A percentile compares a stretch with the other conserved stretches of the same genome.
Conservation (phyloP, 2,329 filamentous ascomycete species). For the Leptographium wingfieldii region DNA sequence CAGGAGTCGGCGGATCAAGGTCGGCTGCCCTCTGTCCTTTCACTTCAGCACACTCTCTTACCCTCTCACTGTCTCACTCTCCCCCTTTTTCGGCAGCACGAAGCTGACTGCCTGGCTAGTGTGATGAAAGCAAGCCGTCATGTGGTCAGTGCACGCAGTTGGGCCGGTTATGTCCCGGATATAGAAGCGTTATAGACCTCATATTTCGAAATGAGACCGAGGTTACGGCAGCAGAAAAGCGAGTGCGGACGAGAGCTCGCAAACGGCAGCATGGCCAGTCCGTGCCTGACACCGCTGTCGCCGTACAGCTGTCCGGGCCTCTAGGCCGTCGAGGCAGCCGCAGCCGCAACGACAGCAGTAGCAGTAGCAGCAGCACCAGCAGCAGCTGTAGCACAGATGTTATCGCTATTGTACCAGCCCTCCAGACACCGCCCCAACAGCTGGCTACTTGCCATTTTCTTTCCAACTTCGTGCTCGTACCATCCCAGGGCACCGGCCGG, state of each 20-base stretch:
- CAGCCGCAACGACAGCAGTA: too few species aligned
- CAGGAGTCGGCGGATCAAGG: slow-evolving; percentile 60
- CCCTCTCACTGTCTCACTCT: too few species aligned
- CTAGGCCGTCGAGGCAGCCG: too few species aligned
- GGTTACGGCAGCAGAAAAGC: slow-evolving; percentile 21
- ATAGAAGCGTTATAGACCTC: slow-evolving; percentile 59
- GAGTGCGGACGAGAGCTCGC: background rate
- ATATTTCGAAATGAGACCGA: slow-evolving; percentile 62
- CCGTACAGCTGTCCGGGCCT: too few species aligned
- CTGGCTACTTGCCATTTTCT: slow-evolving; percentile 48
- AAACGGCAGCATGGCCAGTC: background rate
- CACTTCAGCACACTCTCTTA: too few species aligned
- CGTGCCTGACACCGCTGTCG: background rate
- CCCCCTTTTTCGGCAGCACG: too few species aligned
- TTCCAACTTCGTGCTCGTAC: slow-evolving; percentile 46
- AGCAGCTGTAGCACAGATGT: background rate
- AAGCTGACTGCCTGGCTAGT: slow-evolving; percentile 28
- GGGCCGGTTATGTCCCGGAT: slow-evolving; percentile 50
- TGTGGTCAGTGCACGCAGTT: slow-evolving; percentile 55
- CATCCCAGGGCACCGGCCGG: slow-evolving; percentile 33
- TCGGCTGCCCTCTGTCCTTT: slow-evolving; percentile 21
- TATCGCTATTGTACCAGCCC: slow-evolving; percentile 19
- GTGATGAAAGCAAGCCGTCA: slow-evolving; percentile 53
- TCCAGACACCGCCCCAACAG: slow-evolving; percentile 37
- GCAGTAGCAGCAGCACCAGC: too few species aligned